phyloP scores from a whole-genome alignment of 345 rosid genomes.

The Murraya koenigii region DNA sequence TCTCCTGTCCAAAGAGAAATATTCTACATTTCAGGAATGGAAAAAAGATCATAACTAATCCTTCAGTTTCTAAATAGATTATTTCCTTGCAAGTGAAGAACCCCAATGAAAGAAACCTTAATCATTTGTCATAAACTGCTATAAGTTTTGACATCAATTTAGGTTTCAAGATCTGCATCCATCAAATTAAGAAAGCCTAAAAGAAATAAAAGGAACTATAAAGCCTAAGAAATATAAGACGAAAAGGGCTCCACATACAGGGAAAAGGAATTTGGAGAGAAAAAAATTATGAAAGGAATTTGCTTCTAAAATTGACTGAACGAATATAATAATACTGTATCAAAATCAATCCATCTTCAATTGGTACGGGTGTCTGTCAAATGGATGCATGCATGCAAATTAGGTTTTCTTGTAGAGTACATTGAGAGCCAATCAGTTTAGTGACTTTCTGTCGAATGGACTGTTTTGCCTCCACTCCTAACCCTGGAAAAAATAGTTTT shows the following conservation, averaged over 20 bases:
- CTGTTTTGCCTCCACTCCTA: not conserved
- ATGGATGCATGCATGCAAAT: not conserved
- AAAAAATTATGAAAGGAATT: not conserved
- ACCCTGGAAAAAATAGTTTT: not conserved
- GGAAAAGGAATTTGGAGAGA: not conserved
- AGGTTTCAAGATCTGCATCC: not conserved
- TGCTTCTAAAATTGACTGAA: not conserved
- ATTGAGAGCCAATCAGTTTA: not conserved
- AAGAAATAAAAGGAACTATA: not conserved
- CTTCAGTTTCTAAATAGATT: not conserved
- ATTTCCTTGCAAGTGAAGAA: not conserved
- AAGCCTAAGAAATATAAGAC: too few relatives aligned
- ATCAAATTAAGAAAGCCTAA: not conserved
- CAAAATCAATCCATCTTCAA: not conserved
- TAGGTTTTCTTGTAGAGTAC: not conserved
- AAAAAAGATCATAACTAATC: not conserved
- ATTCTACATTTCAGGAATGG: not conserved
- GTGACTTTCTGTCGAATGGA: not conserved
- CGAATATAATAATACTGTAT: not conserved
- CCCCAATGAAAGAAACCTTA: not conserved
- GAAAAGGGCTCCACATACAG: not conserved
- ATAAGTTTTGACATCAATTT: not conserved
- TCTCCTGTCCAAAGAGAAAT: conserved; percentile 53
- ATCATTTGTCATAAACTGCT: not conserved
- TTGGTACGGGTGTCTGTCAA: not conserved